Evolutionary conservation across 2,329 filamentous ascomycete genomes (phyloP), one percentile per base, ranked within the genome.

Genomic region (Alternaria brassicicola): DNA sequence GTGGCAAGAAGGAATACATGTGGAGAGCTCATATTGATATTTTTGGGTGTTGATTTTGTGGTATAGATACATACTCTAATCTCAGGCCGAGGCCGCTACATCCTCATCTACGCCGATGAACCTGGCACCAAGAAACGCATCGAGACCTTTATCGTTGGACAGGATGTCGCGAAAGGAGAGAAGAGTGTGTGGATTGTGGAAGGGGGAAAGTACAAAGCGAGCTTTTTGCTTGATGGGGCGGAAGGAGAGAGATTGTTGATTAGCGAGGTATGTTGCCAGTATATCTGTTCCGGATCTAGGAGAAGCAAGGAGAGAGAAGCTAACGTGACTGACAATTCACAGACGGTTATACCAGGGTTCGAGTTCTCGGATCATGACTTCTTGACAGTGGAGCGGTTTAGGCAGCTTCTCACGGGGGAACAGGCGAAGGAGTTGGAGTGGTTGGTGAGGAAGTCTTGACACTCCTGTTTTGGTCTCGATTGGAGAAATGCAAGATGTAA

Each of bases 301-400:
- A 6, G 10, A 12, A 4, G 7, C 5, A 9, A 38, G 9, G 35
- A 13, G 35, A 13, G 17, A 21, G 13, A 38, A 15, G n/a, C 26
- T 52, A 17, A 46, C n/a, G 33, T 36, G 7, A 36, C 15, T 9
- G 33, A 12, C 8, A 21, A 8, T 15, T 52, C n/a, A 1, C 30
- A 79, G 79, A 89, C 86, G 0, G 87, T 89, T 2, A 81, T 89
- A 7, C 88, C 88, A 0, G 88, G 88, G 0, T 90, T 90, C 67
- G 87, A 89, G 68, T 89, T 81, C 64, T 80, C 79, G 56, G 87
- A 90, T 72, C 87, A 90, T 72, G 86, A 89, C 65, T 90, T 90
- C 66, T 76, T 91, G 68, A 79, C 76, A 2, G 61, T 64, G 9
- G 78, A 82, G 47, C 76, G 74, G 12, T 76, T 88, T 63, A 70